A percentile compares a stretch with the other conserved stretches of the same genome.
phyloP scores from a whole-genome alignment of 495 filamentous ascomycete genomes.

The Trypethelium eluteriae region DNA sequence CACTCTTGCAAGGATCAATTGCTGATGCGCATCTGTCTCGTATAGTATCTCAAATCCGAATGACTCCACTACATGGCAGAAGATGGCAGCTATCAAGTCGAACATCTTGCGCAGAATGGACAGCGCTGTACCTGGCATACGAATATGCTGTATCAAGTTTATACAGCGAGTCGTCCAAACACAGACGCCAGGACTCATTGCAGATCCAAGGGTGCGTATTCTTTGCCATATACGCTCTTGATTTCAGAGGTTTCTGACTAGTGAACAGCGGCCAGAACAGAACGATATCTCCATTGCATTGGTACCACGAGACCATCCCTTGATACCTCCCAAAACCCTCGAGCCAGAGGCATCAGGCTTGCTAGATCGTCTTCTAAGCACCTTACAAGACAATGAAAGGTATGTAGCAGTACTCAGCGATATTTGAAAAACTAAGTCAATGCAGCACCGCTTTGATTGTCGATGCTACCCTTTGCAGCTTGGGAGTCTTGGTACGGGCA shows the following conservation, averaged over 20 bases:
- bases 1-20: background rate
- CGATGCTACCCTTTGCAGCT: slow-evolving; percentile 82
- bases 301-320: slow-evolving; percentile 71
- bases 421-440: slow-evolving; percentile 15
- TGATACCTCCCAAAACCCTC: slow-evolving; percentile 67
- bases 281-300: slow-evolving; percentile 81
- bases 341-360: slow-evolving; percentile 88
- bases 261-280: slow-evolving; percentile 61
- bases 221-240: background rate
- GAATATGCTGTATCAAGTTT: slow-evolving; percentile 94
- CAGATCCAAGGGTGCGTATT: slow-evolving; percentile 71
- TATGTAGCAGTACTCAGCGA: slow-evolving; percentile 36
- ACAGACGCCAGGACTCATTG: slow-evolving; percentile 74
- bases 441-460: slow-evolving; percentile 78
- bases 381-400: slow-evolving; percentile 79
- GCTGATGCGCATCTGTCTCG: slow-evolving; percentile 43
- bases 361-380: slow-evolving; percentile 77
- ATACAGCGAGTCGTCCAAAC: slow-evolving; percentile 85
- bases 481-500: slow-evolving; percentile 69
- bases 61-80: slow-evolving; percentile 74
- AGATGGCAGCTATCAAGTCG: slow-evolving; percentile 80
- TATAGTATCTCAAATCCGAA: slow-evolving; percentile 72
- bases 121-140: slow-evolving; percentile 62
- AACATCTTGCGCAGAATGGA: slow-evolving; percentile 87
- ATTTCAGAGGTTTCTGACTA: slow-evolving; percentile 2